phyloP scores from a whole-genome alignment of 257 asterid species.

The Ocimum tenuiflorum region DNA sequence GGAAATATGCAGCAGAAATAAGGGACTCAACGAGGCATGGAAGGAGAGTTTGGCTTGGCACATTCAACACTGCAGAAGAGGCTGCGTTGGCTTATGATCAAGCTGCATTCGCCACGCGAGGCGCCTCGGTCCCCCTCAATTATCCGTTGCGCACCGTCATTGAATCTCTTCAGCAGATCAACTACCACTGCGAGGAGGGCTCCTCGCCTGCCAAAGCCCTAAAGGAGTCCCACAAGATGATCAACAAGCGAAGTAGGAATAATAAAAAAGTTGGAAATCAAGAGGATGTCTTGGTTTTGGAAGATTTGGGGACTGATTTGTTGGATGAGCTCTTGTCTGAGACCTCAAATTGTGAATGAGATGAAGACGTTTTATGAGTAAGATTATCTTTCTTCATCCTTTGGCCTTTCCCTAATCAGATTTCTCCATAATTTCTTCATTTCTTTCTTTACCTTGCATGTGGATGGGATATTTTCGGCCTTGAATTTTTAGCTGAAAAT shows the following conservation, averaged over 20 bases:
- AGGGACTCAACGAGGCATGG: conserved; percentile 35
- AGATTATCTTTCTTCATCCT: too few species aligned
- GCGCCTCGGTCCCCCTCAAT: conserved; percentile 19
- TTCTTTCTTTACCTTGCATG: too few species aligned
- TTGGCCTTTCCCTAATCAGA: too few species aligned
- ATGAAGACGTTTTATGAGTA: too few species aligned
- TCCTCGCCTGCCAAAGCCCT: conserved; percentile 33
- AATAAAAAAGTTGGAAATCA: background rate
- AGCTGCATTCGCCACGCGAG: conserved; percentile 33
- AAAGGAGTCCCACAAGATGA: conserved; percentile 30
- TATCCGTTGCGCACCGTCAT: conserved; percentile 21
- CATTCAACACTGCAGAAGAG: conserved; percentile 29
- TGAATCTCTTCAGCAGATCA: conserved; percentile 27
- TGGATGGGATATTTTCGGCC: too few species aligned
- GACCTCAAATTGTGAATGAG: background rate
- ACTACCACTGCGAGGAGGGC: conserved; percentile 24
- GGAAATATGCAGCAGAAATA: conserved; percentile 34
- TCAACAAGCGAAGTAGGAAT: background rate
- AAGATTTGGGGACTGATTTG: conserved; percentile 34
- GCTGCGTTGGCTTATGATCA: conserved; percentile 37
- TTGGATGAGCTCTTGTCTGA: conserved; percentile 28
- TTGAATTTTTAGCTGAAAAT: too few species aligned
- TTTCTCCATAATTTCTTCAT: too few species aligned
- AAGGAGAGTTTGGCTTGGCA: conserved; percentile 38
- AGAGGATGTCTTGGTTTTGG: conserved; percentile 21